Evolutionary conservation across 352 stramenopile species (phyloP).

Genomic region (Phytophthora syringae): DNA sequence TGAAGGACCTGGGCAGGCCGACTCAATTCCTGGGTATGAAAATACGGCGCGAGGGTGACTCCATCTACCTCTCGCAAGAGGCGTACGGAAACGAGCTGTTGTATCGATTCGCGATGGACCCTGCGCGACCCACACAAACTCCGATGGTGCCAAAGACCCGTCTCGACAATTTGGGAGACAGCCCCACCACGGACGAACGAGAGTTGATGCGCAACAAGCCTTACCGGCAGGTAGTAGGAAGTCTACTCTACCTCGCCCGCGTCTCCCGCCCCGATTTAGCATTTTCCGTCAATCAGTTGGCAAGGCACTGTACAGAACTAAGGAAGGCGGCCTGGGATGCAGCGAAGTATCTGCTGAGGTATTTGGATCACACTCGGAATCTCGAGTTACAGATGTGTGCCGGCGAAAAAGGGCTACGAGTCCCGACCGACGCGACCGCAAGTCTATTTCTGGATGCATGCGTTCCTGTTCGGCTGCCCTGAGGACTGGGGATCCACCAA

Average conservation of each 20-base stretch:
- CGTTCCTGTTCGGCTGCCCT: conserved; percentile 20
- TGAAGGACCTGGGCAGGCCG: neutral
- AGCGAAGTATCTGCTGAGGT: conserved; percentile 2
- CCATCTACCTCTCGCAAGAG: neutral
- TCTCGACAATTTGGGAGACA: neutral
- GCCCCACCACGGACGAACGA: neutral
- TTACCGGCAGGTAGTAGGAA: neutral
- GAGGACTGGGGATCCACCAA: neutral
- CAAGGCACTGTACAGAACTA: neutral
- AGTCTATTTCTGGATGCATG: conserved; percentile 26
- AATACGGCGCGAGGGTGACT: neutral
- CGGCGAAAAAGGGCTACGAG: neutral
- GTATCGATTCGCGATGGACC: neutral
- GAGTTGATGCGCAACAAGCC: neutral
- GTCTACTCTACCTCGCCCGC: neutral
- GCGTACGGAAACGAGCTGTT: neutral
- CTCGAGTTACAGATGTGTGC: neutral
- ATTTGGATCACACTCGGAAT: neutral
- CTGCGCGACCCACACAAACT: neutral
- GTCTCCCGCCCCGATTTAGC: conserved; percentile 1
- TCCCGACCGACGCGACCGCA: conserved; percentile 28
- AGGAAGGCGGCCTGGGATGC: neutral
- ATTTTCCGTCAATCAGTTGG: neutral
- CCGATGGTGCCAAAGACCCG: neutral
- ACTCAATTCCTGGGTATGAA: neutral